Percentiles rank a stretch among this genome's conserved stretches.
These are phyloP conservation scores for Kodamaea jinghongensis DNA, from an alignment of 805 yeast genomes.

Conservation along the genomic window DNA sequence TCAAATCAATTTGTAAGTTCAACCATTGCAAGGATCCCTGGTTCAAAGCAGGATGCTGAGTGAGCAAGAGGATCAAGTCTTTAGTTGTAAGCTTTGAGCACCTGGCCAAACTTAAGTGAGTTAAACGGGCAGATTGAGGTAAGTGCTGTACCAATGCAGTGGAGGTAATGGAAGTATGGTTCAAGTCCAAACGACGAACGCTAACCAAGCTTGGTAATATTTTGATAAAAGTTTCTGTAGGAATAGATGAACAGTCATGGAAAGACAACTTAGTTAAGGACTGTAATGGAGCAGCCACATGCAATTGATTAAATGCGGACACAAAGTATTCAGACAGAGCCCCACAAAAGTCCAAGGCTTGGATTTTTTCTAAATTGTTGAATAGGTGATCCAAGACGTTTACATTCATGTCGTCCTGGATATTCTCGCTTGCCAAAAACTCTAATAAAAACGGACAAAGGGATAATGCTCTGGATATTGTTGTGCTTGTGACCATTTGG, in stretches of 20 bases:
- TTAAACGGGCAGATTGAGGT: conserved; percentile 56
- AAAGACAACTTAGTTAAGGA: conserved; percentile 57
- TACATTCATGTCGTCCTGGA: conserved; percentile 74
- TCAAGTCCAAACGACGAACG: conserved; percentile 69
- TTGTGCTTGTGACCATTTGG: conserved; percentile 79
- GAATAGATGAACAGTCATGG: conserved; percentile 83
- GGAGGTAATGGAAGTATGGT: conserved; percentile 76
- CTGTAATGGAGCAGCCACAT: conserved; percentile 19
- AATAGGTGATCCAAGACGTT: conserved; percentile 56
- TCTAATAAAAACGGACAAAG: conserved; percentile 69
- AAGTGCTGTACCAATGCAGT: conserved; percentile 51
- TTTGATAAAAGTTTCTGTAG: conserved; percentile 52
- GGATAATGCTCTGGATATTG: conserved; percentile 61
- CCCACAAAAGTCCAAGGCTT: conserved; percentile 85
- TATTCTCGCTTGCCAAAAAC: conserved; percentile 80
- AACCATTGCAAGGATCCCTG: conserved; percentile 59
- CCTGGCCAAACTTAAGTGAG: conserved; percentile 64
- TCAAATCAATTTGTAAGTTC: conserved; percentile 60
- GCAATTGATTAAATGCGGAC: conserved; percentile 49
- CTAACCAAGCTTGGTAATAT: conserved; percentile 56
- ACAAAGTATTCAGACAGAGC: conserved; percentile 67
- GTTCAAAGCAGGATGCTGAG: conserved; percentile 64
- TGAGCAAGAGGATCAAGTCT: conserved; percentile 65
- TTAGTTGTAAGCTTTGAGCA: conserved; percentile 66
- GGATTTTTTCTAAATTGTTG: conserved; percentile 51